Evolutionary conservation across 2,329 filamentous ascomycete species (phyloP), one percentile per base, ranked within the genome.

Genomic region (Sclerotinia glacialis): DNA sequence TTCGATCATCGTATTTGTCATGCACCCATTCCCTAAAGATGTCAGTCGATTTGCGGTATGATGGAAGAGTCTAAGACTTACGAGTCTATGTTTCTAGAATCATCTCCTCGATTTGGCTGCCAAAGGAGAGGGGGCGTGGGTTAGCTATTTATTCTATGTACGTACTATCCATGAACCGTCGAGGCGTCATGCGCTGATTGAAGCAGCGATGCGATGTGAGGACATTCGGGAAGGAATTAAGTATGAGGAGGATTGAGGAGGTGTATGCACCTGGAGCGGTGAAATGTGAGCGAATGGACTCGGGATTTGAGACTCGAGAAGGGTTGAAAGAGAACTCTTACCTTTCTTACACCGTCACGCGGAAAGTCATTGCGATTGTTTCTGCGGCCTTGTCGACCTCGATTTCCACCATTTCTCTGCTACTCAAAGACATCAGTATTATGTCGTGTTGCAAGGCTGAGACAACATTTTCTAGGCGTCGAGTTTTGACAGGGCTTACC

Each of bases 261-360:
- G 74, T 75, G 76, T 72, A 73, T 76, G 72, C 72, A 77, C 75
- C 75, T 77, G 67, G 67, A 59, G 70, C 54, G 64, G 42, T 37
- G 60, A 49, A 34, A 67, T 34, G 49, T 72, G 59, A 70, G 66
- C 55, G 47, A n/a, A 61, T 44, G n/a, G 21, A 65, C 37, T 60
- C 18, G 56, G 7, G 40, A 23, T 34, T 56, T 34, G 53, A 34
- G 46, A 16, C 16, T 52, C 16, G 31, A 28, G 31, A 14, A 44
- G 12, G 63, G 40, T 26, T 18, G 9, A 18, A 5, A 12, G 21
- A 49, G 31, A 26, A 28, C 14, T 67, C 76, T 55, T 78, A 94
- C 92, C 92, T 96, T 96, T 93, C 89, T 93, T 78, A 94, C 86
- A 80, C 91, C 91, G 80, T 95, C 91, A 80, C 91, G 89, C 76